Base-by-base conservation (phyloP, 805 yeast genomes). In the Candida pseudofarinosa region DNA sequence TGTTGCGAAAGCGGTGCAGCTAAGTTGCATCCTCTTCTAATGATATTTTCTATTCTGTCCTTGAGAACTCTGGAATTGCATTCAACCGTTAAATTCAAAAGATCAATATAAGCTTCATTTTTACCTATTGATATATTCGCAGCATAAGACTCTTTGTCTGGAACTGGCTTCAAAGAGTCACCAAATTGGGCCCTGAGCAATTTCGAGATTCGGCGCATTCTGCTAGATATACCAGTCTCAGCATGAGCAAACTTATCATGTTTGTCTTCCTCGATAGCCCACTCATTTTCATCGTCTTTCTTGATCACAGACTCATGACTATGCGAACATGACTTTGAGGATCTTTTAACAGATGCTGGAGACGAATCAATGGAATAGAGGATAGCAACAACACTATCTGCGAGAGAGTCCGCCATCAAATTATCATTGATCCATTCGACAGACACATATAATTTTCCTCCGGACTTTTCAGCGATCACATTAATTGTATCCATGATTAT, bases 381-480 rank as follows among this genome's bases (percentile, higher is more conserved):
- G 32, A 93, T 88, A 0, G 97, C 97, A 45, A 93, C 78, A 1
- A 89, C 85, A 13, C 96, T 83, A 57, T 93, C 99, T 0, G 99
- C 99, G 48, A 93, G 79, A 0, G 97, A 84, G 56, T 93, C 99
- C 47, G 86, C 90, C 67, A 89, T 79, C 34, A 67, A 54, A 43
- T 87, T 71, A 45, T 89, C 90, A 52, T 95, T 91, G 14, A 81
- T 78, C 99, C 99, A 93, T 60, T 88, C 95, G 12, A 91, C 81
- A 0, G 84, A 75, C 4, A 86, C 81, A 7, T 74, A 51, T 33
- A 66, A 54, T 1, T 64, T 67, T 13, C 52, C 40, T 33, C 55
- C 49, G 12, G 54, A 46, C 43, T 68, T 37, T 72, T 78, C 53
- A 76, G 73, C 46, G 59, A 74, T 31, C 15, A 70, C 55, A 48